Evolutionary conservation across 139 green algal genomes (phyloP).

Genomic region (Ostreobium quekettii): DNA sequence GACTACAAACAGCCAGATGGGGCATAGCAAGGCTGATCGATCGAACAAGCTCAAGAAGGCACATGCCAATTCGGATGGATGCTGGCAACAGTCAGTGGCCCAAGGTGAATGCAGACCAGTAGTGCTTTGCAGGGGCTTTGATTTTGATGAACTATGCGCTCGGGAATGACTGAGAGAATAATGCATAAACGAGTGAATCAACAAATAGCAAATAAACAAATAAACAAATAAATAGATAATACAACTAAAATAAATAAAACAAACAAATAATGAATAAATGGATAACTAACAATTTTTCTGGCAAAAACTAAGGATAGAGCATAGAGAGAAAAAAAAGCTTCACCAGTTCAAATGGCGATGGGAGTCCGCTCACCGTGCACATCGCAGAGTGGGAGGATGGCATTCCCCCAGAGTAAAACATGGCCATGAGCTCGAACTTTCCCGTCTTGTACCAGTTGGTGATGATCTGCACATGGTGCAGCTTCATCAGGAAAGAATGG

Average conservation of each 20-base stretch:
- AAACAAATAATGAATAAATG: not conserved
- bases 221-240: not conserved
- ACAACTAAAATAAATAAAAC: not conserved
- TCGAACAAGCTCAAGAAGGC: no score
- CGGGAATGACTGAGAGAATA: not conserved
- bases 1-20: no score
- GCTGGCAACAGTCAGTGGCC: no score
- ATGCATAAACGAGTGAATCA: not conserved
- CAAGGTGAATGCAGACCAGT: no score
- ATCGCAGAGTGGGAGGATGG: conserved; percentile 91
- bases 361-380: conserved; percentile 52
- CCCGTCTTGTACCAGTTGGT: conserved; percentile 73
- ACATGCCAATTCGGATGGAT: no score
- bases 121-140: no score
- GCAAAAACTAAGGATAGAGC: not conserved
- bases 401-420: conserved; percentile 90
- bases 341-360: no score
- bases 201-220: no score
- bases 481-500: no score
- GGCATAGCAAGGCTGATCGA: no score
- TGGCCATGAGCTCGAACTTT: conserved; percentile 57
- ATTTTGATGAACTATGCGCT: no score
- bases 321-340: not conserved
- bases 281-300: not conserved
- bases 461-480: conserved; percentile 57